phyloP scores from a whole-genome alignment of 75 land plant species.

The Pseudotsuga menziesii region DNA sequence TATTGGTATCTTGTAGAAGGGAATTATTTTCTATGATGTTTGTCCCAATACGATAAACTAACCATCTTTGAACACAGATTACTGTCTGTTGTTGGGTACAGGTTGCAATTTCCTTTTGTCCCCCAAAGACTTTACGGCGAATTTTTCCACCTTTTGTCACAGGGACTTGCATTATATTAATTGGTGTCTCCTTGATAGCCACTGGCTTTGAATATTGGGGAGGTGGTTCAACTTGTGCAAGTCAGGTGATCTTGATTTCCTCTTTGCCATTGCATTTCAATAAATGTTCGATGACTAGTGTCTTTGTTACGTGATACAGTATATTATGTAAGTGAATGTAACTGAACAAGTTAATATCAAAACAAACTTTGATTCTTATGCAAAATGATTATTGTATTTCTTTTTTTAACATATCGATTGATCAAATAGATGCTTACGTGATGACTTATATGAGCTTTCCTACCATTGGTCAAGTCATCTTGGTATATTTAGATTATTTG shows the following conservation, averaged over 20 bases:
- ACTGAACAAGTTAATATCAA: not conserved
- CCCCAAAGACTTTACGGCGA: constrained; percentile 16
- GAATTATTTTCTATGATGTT: not conserved
- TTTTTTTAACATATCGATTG: not conserved
- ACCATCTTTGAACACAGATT: constrained; percentile 13
- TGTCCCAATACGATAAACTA: not conserved
- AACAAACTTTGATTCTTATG: not conserved
- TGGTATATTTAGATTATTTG: no score
- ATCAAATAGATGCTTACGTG: not conserved
- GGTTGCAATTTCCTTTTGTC: constrained; percentile 14
- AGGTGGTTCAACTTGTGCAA: constrained; percentile 28
- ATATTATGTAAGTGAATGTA: not conserved
- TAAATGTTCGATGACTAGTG: not conserved
- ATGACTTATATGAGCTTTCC: not conserved
- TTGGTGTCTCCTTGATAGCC: constrained; percentile 34
- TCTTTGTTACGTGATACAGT: not conserved
- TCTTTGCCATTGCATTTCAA: not conserved
- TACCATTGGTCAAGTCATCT: no score
- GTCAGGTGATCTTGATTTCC: constrained; percentile 19
- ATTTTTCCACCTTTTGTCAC: constrained; percentile 42
- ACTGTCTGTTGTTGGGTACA: constrained; percentile 26
- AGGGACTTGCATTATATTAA: constrained; percentile 26
- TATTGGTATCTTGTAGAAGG: not conserved
- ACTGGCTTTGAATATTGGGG: constrained; percentile 37
- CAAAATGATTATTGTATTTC: not conserved